These are phyloP conservation scores for Ceratocystis albifundus DNA, from an alignment of 2,329 filamentous ascomycete species.

Conservation along the genomic window DNA sequence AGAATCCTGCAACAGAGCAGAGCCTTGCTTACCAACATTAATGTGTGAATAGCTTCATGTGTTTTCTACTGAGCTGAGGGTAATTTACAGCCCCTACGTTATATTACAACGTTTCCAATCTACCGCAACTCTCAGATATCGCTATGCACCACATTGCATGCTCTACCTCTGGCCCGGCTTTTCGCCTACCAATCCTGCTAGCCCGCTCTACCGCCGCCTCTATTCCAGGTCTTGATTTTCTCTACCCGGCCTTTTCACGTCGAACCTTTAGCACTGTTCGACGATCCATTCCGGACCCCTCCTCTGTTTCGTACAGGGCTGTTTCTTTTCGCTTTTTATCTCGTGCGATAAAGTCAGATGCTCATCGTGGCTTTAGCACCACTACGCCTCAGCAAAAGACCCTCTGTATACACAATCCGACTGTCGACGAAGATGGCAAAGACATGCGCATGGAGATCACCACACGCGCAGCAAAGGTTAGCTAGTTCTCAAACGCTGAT, in stretches of 20 bases:
- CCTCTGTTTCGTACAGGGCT: not conserved
- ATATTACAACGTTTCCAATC: too few species aligned
- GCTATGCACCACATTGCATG: not conserved
- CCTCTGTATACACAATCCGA: conserved; percentile 54
- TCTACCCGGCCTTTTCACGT: conserved; percentile 30
- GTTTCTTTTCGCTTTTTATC: not conserved
- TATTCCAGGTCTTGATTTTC: conserved; percentile 32
- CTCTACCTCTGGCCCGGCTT: conserved; percentile 11
- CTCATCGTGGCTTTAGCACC: conserved; percentile 31
- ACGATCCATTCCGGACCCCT: not conserved
- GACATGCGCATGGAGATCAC: conserved; percentile 76
- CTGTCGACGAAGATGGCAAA: conserved; percentile 71
- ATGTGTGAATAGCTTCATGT: not conserved
- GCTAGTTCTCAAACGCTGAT: conserved; percentile 36
- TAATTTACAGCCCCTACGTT: not conserved
- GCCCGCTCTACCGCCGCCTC: conserved; percentile 25
- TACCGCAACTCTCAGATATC: too few species aligned
- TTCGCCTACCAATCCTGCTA: conserved; percentile 11
- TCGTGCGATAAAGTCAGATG: not conserved
- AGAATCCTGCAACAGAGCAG: not conserved
- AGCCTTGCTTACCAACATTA: not conserved
- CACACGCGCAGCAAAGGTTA: conserved; percentile 64
- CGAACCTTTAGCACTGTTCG: not conserved
- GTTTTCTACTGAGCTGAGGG: not conserved
- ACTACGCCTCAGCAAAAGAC: conserved; percentile 35